Percentiles rank a stretch among this genome's conserved stretches.
Evolutionary conservation across 192 early-diverging fungal genomes (phyloP).

Genomic region (Allomyces arbusculus): DNA sequence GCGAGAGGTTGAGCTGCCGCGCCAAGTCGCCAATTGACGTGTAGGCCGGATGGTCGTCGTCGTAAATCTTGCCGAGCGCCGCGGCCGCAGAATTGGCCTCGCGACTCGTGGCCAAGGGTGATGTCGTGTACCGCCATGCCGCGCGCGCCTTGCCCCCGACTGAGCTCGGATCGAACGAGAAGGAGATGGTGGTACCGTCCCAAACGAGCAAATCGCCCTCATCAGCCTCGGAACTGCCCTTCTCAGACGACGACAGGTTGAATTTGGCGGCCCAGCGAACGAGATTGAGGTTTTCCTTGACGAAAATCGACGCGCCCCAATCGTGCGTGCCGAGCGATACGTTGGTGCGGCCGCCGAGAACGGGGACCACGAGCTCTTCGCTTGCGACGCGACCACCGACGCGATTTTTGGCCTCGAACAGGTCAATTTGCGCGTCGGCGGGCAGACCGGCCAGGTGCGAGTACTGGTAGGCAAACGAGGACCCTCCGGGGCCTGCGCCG

Average conservation of each 20-base stretch:
- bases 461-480: background rate
- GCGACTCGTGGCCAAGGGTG: background rate
- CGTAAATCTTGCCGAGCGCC: background rate
- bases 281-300: background rate
- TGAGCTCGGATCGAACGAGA: too few species aligned
- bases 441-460: background rate
- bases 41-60: background rate
- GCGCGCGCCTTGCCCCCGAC: background rate
- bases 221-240: too few species aligned
- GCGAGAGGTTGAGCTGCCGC: background rate
- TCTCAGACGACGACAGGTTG: background rate
- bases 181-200: too few species aligned
- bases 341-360: background rate
- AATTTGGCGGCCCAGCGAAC: background rate
- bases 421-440: background rate
- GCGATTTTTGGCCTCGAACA: background rate
- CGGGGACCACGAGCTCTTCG: background rate
- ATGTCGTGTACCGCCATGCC: background rate
- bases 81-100: background rate
- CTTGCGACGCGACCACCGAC: background rate
- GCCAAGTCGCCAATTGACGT: background rate
- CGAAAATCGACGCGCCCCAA: background rate
- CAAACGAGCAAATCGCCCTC: too few species aligned
- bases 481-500: background rate
- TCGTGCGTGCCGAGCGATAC: background rate